Conservation (phyloP, 768 basidiomycete species). For the Naganishia vaughanmartiniae region DNA sequence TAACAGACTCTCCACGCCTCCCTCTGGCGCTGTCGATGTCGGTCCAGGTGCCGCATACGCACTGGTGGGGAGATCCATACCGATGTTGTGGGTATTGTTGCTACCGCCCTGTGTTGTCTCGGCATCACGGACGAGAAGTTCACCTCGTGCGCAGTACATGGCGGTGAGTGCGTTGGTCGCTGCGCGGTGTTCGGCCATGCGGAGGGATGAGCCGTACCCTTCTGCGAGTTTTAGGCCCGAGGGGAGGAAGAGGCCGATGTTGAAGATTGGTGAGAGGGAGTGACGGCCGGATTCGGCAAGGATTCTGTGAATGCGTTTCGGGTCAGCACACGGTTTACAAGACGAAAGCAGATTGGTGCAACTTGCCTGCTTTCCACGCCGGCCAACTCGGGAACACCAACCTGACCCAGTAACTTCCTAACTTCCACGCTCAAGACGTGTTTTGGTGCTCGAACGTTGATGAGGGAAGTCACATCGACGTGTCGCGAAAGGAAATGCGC, state of each 20-base stretch:
- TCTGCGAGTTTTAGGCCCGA: slow-evolving; percentile 77
- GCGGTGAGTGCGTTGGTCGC: slow-evolving; percentile 46
- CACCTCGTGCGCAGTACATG: slow-evolving; percentile 44
- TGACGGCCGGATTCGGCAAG: slow-evolving; percentile 89
- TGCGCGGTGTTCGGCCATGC: slow-evolving; percentile 93
- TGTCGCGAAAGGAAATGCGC: slow-evolving; percentile 82
- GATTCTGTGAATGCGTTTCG: slow-evolving; percentile 58
- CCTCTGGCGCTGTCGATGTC: neutral
- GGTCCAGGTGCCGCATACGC: slow-evolving; percentile 9
- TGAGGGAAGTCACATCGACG: slow-evolving; percentile 72
- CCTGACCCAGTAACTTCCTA: slow-evolving; percentile 64
- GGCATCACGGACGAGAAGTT: slow-evolving; percentile 22
- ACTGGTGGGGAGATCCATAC: slow-evolving; percentile 19
- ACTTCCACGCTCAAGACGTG: slow-evolving; percentile 71
- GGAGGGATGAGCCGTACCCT: slow-evolving; percentile 85
- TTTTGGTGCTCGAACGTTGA: slow-evolving; percentile 81
- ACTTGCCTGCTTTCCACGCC: slow-evolving; percentile 59
- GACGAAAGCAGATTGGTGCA: too few relatives aligned
- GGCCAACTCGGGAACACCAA: slow-evolving; percentile 49
- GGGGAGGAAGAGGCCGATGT: slow-evolving; percentile 90
- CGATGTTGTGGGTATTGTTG: neutral
- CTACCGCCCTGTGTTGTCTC: neutral
- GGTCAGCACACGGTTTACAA: neutral
- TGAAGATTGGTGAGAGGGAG: slow-evolving; percentile 84
- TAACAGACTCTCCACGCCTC: slow-evolving; percentile 1